Evolutionary conservation across 768 basidiomycete genomes (phyloP).

Genomic region (Coprinellus micaceus): DNA sequence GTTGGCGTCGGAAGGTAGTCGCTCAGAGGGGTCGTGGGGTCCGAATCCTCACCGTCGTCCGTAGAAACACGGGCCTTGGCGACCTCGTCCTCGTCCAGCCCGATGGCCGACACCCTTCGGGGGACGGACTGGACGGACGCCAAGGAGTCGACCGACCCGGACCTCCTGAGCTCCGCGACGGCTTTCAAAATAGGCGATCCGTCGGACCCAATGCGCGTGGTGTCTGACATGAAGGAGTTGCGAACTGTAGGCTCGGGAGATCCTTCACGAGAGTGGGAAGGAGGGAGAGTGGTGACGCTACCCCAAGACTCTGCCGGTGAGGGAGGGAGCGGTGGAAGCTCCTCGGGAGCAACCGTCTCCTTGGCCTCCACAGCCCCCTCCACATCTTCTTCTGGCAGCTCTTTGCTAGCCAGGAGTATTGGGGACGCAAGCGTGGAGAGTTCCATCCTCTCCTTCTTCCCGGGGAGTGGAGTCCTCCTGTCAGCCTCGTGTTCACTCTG

Average conservation of each 20-base stretch:
- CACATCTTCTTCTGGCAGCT: not conserved
- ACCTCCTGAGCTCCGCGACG: too few relatives aligned
- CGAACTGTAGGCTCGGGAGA: not conserved
- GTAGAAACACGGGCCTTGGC: too few relatives aligned
- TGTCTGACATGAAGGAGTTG: not conserved
- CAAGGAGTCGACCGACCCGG: not conserved
- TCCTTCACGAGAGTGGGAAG: not conserved
- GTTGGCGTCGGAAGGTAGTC: not conserved
- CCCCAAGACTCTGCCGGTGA: conserved; percentile 2
- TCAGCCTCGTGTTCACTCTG: too few relatives aligned
- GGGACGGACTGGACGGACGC: not conserved
- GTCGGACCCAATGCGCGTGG: not conserved
- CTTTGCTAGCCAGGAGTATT: too few relatives aligned
- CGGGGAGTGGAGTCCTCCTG: not conserved
- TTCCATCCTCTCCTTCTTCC: not conserved
- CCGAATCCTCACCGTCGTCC: too few relatives aligned
- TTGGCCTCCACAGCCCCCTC: not conserved
- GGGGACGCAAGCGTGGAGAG: too few relatives aligned
- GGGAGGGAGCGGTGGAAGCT: conserved; percentile 5
- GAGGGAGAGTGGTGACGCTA: conserved; percentile 3
- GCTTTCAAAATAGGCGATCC: not conserved
- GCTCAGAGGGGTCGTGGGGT: not conserved
- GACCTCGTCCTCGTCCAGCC: too few relatives aligned
- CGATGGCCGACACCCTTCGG: too few relatives aligned
- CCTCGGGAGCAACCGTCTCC: not conserved